These are phyloP conservation scores for Fusarium transvaalense DNA, from an alignment of 2,329 filamentous ascomycete species.

Conservation along the genomic window DNA sequence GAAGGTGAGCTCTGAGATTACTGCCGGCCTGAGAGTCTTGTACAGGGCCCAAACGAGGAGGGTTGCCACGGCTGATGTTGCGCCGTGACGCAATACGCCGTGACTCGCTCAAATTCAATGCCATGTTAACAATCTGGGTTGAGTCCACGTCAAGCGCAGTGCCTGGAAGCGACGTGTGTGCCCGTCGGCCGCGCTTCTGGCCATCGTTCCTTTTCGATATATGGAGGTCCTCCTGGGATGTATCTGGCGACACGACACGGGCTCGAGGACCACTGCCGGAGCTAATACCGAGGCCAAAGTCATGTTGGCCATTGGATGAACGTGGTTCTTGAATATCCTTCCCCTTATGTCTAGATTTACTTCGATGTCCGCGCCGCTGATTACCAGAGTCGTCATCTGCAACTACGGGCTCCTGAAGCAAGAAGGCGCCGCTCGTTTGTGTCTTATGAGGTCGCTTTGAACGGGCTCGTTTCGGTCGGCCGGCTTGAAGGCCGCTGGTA, in stretches of 20 bases:
- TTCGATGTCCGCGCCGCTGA: slow-evolving; percentile 48
- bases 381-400: slow-evolving; percentile 50
- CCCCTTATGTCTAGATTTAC: slow-evolving; percentile 40
- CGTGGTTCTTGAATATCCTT: slow-evolving; percentile 37
- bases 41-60: slow-evolving; percentile 64
- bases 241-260: slow-evolving; percentile 47
- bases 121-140: slow-evolving; percentile 92
- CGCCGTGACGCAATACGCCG: slow-evolving; percentile 73
- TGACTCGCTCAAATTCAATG: slow-evolving; percentile 87
- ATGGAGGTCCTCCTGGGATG: slow-evolving; percentile 46
- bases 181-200: slow-evolving; percentile 31
- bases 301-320: slow-evolving; percentile 29
- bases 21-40: slow-evolving; percentile 66
- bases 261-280: slow-evolving; percentile 32
- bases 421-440: slow-evolving; percentile 63
- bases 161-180: slow-evolving; percentile 32
- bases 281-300: slow-evolving; percentile 41
- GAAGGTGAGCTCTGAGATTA: slow-evolving; percentile 76
- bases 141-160: slow-evolving; percentile 76
- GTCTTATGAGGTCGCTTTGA: slow-evolving; percentile 55
- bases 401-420: slow-evolving; percentile 61
- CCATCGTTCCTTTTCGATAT: slow-evolving; percentile 41
- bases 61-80: slow-evolving; percentile 65
- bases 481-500: slow-evolving; percentile 37
- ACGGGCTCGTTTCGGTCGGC: slow-evolving; percentile 44